Conservation (phyloP, 805 yeast species). For the Suhomyces emberorum region DNA sequence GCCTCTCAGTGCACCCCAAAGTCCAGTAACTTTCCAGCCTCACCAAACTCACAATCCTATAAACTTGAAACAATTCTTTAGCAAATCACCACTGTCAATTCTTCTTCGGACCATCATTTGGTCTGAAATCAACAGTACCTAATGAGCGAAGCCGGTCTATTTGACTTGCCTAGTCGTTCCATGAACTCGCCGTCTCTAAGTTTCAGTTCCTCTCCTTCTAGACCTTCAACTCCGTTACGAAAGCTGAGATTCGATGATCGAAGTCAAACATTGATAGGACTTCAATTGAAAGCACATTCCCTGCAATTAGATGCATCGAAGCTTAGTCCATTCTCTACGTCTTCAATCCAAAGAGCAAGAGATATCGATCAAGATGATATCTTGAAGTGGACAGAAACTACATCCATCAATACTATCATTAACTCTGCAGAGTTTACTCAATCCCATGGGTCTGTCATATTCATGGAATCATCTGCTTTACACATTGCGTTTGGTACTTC, state of each 20-base stretch:
- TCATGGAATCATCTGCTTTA: conserved; percentile 24
- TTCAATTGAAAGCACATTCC: conserved; percentile 13
- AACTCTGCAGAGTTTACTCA: conserved; percentile 20
- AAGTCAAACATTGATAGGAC: conserved; percentile 28
- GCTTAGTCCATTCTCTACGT: too few species aligned
- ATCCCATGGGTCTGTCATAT: conserved; percentile 20
- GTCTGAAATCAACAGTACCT: too few species aligned
- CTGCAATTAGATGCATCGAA: conserved; percentile 5
- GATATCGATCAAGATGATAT: too few species aligned
- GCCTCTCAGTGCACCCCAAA: too few species aligned
- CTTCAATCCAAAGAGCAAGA: too few species aligned
- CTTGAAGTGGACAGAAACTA: conserved; percentile 26
- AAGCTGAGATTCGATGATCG: conserved; percentile 37
- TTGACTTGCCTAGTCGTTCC: conserved; percentile 11
- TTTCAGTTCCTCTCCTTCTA: conserved; percentile 1
- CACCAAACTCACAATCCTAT: too few species aligned
- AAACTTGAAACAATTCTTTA: too few species aligned
- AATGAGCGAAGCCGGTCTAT: too few species aligned
- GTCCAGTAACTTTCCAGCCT: too few species aligned
- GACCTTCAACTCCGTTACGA: conserved; percentile 8
- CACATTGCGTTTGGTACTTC: conserved; percentile 66
- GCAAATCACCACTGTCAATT: background rate
- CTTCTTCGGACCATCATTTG: too few species aligned
- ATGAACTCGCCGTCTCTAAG: conserved; percentile 8
- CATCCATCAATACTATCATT: conserved; percentile 16